phyloP scores from a whole-genome alignment of 257 asterid species.

The Solanum virginianum region DNA sequence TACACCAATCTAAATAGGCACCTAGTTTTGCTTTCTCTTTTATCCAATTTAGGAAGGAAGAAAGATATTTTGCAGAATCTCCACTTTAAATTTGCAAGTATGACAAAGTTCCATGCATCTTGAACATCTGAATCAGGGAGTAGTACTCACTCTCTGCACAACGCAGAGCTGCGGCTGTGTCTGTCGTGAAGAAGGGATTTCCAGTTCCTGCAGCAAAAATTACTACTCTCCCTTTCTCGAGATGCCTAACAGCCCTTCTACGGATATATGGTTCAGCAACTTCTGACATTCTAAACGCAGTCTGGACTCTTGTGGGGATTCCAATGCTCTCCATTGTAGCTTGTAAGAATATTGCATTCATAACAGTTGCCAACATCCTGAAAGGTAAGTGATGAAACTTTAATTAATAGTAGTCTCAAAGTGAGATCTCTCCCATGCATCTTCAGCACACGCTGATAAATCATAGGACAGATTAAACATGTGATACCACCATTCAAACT shows the following conservation, averaged over 20 bases:
- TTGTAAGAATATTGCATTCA: conserved; percentile 96
- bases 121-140: neutral
- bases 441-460: neutral
- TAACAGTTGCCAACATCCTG: conserved; percentile 98
- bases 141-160: conserved; percentile 80
- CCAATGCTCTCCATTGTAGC: conserved; percentile 98
- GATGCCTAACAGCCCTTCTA: conserved; percentile 89
- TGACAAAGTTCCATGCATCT: neutral
- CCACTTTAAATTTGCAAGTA: neutral
- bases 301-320: conserved; percentile 96
- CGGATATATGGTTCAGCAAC: conserved; percentile 97
- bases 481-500: neutral
- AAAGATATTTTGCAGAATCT: neutral
- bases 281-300: conserved; percentile 97
- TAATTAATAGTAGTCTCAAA: neutral
- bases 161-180: conserved; percentile 96
- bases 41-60: neutral
- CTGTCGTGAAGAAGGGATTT: conserved; percentile 99
- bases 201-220: conserved; percentile 98
- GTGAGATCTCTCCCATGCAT: neutral
- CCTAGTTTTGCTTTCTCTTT: neutral
- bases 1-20: too few species aligned
- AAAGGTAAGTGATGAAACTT: neutral
- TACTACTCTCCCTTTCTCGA: conserved; percentile 96
- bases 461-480: neutral